phyloP scores from a whole-genome alignment of 352 stramenopile genomes.

The Globisporangium splendens region DNA sequence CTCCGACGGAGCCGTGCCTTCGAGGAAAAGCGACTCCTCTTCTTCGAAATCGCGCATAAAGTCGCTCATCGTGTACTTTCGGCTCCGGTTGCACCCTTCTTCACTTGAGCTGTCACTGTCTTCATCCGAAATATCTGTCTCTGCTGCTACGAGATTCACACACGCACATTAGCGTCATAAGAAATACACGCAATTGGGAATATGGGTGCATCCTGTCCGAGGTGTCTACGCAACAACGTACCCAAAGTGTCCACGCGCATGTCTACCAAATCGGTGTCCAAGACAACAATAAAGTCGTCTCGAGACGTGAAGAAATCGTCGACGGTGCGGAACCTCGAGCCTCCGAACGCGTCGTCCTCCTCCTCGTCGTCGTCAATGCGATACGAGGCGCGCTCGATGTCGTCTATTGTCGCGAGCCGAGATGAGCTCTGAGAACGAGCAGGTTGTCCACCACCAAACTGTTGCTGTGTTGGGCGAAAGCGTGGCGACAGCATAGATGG shows the following conservation, averaged over 20 bases:
- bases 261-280: constrained; percentile 16
- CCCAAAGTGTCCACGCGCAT: constrained; percentile 14
- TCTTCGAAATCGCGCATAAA: constrained; percentile 82
- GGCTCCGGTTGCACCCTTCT: constrained; percentile 30
- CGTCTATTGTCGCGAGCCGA: constrained; percentile 4
- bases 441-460: not conserved
- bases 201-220: too few relatives aligned
- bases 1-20: constrained; percentile 19
- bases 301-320: constrained; percentile 61
- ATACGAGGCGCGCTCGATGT: not conserved
- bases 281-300: constrained; percentile 27
- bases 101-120: constrained; percentile 42
- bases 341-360: constrained; percentile 20
- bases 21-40: constrained; percentile 37
- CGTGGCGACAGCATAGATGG: constrained; percentile 27
- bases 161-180: not conserved
- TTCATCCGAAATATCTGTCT: constrained; percentile 25
- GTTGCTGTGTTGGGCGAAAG: constrained; percentile 10
- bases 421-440: constrained; percentile 4
- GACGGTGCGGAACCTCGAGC: constrained; percentile 30
- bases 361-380: constrained; percentile 24
- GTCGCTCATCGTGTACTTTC: constrained; percentile 71
- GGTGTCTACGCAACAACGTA: constrained; percentile 3
- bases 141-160: not conserved
- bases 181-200: not conserved